These are phyloP conservation scores for Rhizopogon rudus DNA, from an alignment of 768 basidiomycete genomes.

Conservation along the genomic window DNA sequence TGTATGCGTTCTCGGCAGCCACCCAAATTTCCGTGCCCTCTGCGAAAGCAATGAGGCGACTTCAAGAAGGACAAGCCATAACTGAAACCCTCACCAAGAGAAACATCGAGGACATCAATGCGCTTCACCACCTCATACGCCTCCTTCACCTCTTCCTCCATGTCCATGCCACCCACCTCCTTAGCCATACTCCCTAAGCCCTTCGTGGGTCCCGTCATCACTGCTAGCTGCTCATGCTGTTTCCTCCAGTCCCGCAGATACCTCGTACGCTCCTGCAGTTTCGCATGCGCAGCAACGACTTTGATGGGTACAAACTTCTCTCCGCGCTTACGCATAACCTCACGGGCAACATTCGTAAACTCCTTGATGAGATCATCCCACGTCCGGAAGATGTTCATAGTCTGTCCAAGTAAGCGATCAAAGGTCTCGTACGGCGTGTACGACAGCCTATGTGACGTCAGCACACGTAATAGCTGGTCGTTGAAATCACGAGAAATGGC, in stretches of 20 bases:
- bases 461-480: slow-evolving; percentile 85
- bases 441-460: slow-evolving; percentile 86
- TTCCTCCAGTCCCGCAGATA: slow-evolving; percentile 93
- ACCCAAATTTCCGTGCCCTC: slow-evolving; percentile 99
- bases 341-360: slow-evolving; percentile 88
- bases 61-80: background rate
- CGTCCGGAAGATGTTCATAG: slow-evolving; percentile 72
- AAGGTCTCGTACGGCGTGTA: slow-evolving; percentile 95
- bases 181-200: slow-evolving; percentile 70
- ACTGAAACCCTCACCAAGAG: slow-evolving; percentile 57
- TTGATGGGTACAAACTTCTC: slow-evolving; percentile 98
- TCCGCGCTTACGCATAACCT: slow-evolving; percentile 81
- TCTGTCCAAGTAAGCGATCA: slow-evolving; percentile 74
- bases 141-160: slow-evolving; percentile 96
- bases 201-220: slow-evolving; percentile 95
- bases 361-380: slow-evolving; percentile 93
- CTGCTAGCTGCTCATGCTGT: slow-evolving; percentile 94
- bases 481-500: slow-evolving; percentile 98
- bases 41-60: slow-evolving; percentile 23
- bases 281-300: slow-evolving; percentile 84
- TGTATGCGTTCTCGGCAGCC: slow-evolving; percentile 94
- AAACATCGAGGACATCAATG: slow-evolving; percentile 94
- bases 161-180: slow-evolving; percentile 88
- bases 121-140: slow-evolving; percentile 97
- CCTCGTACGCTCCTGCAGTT: slow-evolving; percentile 80